Evolutionary conservation across 106 monocot genomes (phyloP), one percentile per base, ranked within the genome.

Genomic region (Allium cepa): DNA sequence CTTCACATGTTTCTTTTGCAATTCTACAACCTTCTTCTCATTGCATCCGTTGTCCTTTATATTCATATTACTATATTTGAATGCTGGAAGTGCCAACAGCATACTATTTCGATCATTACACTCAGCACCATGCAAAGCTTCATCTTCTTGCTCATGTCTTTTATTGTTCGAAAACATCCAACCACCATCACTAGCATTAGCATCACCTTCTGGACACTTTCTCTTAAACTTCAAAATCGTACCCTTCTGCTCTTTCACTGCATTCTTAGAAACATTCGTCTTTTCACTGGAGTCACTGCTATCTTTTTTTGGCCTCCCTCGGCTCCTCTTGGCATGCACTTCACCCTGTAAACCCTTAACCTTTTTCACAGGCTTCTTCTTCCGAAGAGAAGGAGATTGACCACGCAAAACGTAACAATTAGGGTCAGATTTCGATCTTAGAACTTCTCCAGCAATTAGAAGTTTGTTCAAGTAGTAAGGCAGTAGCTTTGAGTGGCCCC

Each of bases 401-500:
- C 53, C 53, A 55, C 27, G 60, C 26, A 60, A 28, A 26, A 26
- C 17, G 60, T 60, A 60, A 28, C 18, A 8, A 17, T 22, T 60
- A 28, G 60, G 60, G 26, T 8, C 8, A 28, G 60, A 55, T 12
- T 11, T 9, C 10, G 60, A 60, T 6, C 7, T 26, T 10, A 28
- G 10, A 11, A 60, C 17, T 60, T 60, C 60, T 18, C 60, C 60
- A 17, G 7, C 7, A 11, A 26, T 3, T 18, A 60, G 17, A 28
- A 60, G 60, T 28, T 60, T 60, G 60, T 60, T 18, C 11, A 60
- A 17, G 12, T 60, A 60, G 60, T 60, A 60, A 60, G 60, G 60
- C 26, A 60, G 60, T 1, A 60, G 60, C 18, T 26, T 22, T 18
- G 60, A 60, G 60, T 60, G 60, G 60, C 18, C 60, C 60, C 26